Percentiles rank a stretch among this genome's conserved stretches.
phyloP scores from a whole-genome alignment of 1,284 basidiomycete genomes.

The Cryptococcus neoformans region DNA sequence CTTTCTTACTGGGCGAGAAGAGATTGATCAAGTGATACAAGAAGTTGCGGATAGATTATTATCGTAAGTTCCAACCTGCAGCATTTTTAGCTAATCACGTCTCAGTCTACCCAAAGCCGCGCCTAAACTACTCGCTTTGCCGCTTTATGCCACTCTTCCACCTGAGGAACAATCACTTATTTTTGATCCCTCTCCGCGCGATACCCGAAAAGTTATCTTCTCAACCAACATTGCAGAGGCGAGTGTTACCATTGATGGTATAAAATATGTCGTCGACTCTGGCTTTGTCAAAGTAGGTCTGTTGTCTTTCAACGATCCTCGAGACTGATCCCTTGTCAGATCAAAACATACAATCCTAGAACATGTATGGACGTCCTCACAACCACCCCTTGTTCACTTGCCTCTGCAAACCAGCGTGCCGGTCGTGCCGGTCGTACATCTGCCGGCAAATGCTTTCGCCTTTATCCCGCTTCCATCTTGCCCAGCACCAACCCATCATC shows the following conservation, averaged over 20 bases:
- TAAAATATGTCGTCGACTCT: conserved; percentile 91
- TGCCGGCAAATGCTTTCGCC: conserved; percentile 86
- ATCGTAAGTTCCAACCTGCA: conserved; percentile 54
- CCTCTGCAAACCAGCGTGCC: conserved; percentile 82
- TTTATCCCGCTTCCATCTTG: conserved; percentile 71
- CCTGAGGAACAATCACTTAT: conserved; percentile 81
- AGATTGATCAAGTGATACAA: conserved; percentile 86
- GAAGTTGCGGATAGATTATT: conserved; percentile 73
- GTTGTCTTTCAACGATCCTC: conserved; percentile 13
- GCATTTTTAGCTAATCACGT: not conserved
- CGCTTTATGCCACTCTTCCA: conserved; percentile 83
- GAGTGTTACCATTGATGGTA: conserved; percentile 93
- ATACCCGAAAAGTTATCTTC: conserved; percentile 83
- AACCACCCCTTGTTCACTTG: conserved; percentile 73
- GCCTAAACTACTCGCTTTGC: conserved; percentile 63
- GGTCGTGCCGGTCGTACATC: conserved; percentile 89
- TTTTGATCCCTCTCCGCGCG: conserved; percentile 70
- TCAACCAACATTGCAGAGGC: conserved; percentile 98
- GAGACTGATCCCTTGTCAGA: conserved; percentile 52
- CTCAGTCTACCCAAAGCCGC: conserved; percentile 64
- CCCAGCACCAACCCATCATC: conserved; percentile 52
- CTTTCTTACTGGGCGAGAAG: conserved; percentile 94
- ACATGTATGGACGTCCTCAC: conserved; percentile 77
- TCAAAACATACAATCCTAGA: conserved; percentile 77
- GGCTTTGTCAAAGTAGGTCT: conserved; percentile 83